These are phyloP conservation scores for Sisymbrium irio DNA, from an alignment of 345 rosid genomes.

Conservation along the genomic window DNA sequence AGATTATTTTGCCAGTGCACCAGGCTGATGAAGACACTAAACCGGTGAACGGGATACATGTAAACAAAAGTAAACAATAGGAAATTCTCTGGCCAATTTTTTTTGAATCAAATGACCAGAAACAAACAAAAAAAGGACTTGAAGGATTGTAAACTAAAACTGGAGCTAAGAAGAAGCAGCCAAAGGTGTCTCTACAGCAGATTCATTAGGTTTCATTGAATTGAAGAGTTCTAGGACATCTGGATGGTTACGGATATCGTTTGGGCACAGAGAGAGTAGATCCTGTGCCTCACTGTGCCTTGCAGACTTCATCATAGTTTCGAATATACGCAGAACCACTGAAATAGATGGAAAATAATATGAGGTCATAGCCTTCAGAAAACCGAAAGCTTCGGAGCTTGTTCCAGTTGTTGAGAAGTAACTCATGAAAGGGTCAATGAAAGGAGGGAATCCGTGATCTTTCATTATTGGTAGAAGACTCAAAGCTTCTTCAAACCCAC, in stretches of 20 bases:
- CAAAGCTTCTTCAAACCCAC: constrained; percentile 70
- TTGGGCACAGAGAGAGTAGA: constrained; percentile 65
- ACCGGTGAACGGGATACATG: constrained; percentile 28
- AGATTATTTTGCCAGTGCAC: constrained; percentile 33
- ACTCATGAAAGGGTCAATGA: constrained; percentile 60
- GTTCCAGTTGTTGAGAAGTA: constrained; percentile 69
- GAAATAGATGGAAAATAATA: constrained; percentile 68
- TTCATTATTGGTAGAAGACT: constrained; percentile 64
- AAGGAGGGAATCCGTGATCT: constrained; percentile 73
- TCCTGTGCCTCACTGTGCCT: constrained; percentile 74
- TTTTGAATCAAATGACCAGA: constrained; percentile 14
- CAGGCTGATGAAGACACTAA: constrained; percentile 21
- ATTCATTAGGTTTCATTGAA: constrained; percentile 43
- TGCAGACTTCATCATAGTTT: constrained; percentile 59
- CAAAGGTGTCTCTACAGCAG: constrained; percentile 25
- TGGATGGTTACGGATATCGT: constrained; percentile 61
- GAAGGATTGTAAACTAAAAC: constrained; percentile 17
- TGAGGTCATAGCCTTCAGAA: constrained; percentile 62
- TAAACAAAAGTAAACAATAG: constrained; percentile 4
- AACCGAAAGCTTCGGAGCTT: constrained; percentile 56
- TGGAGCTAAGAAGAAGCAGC: constrained; percentile 31
- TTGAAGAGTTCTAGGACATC: constrained; percentile 79
- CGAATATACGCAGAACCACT: constrained; percentile 58
- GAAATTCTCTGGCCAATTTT: neutral
- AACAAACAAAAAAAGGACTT: neutral